Evolutionary conservation across 352 stramenopile species (phyloP), one percentile per base, ranked within the genome.

Genomic region (Phytopythium cucurbitacearum): DNA sequence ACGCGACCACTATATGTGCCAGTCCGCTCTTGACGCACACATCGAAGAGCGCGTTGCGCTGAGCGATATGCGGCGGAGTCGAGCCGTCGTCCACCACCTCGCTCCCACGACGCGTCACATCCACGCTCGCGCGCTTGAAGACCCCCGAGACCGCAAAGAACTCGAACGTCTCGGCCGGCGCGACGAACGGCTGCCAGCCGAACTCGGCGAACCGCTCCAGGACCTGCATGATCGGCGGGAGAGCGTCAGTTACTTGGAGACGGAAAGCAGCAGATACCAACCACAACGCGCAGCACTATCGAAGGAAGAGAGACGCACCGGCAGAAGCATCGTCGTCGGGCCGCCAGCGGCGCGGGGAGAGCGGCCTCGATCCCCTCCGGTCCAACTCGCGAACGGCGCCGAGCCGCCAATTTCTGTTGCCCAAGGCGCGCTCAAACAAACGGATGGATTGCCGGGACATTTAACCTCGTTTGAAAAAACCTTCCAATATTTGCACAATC

Each of bases 91-190:
- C 35, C 65, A 65, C 10, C 69, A 44, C 7, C 41, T 67, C 10
- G 54, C 55, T 12, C 40, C 33, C 35, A 40, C 65, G 28, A 8
- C 69, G 56, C 45, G 84, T 78, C 13, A 56, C 46, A 50, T 91
- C 76, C 51, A 94, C 71, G 40, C 84, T 74, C 28, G 69, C 66
- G 37, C 68, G 76, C 37, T 72, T 74, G 50, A 89, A 94, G 15
- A 94, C 68, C 16, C 83, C 83, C 0, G 83, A 87, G 40, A 88
- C 80, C 21, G 73, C 78, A 51, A 94, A 91, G 63, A 91, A 85
- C 73, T 94, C 83, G 61, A 87, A 94, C 21, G 80, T 91, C 76
- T 94, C 83, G 7, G 74, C 80, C 10, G 83, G 83, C 37, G 88
- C 78, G 35, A 85, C 76, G 66, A 91, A 91, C 47, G 71, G 73